Conservation (phyloP, 768 basidiomycete genomes). For the Nidularia sp. region DNA sequence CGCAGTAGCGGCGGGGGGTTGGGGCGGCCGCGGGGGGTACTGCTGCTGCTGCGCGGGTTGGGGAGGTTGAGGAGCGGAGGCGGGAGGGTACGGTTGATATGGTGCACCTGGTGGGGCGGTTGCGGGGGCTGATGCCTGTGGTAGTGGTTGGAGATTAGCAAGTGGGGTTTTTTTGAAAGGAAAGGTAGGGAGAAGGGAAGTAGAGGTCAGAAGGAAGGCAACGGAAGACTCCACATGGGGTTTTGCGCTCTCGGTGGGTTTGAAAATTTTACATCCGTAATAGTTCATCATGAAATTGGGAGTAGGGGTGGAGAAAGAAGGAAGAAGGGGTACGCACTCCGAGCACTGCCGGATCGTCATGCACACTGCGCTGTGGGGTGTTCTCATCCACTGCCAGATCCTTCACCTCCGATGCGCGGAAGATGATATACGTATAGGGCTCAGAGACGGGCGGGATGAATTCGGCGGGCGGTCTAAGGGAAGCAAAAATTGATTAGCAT, state of each 20-base stretch:
- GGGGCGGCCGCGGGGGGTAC: conserved; percentile 17
- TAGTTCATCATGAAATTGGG: conserved; percentile 20
- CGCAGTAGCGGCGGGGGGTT: conserved; percentile 13
- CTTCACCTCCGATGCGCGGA: conserved; percentile 87
- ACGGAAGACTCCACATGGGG: conserved; percentile 50
- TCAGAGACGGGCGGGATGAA: conserved; percentile 82
- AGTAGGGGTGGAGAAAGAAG: conserved; percentile 5
- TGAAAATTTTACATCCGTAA: conserved; percentile 23
- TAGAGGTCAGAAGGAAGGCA: conserved; percentile 56
- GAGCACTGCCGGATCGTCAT: conserved; percentile 82
- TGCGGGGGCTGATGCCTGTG: conserved; percentile 8
- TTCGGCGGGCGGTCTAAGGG: conserved; percentile 59
- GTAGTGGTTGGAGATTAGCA: not conserved
- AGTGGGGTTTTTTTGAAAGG: not conserved
- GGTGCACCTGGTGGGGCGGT: conserved; percentile 40
- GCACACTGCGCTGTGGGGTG: conserved; percentile 55
- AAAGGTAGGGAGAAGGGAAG: conserved; percentile 1
- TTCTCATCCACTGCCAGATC: conserved; percentile 83
- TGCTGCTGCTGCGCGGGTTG: conserved; percentile 10
- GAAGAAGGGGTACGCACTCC: conserved; percentile 46
- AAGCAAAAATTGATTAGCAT: conserved; percentile 1
- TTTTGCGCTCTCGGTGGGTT: conserved; percentile 32
- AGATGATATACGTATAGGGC: conserved; percentile 87
- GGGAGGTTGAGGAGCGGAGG: conserved; percentile 12
- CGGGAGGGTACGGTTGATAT: conserved; percentile 15